phyloP scores from a whole-genome alignment of 192 early-diverging fungal genomes.

The Podila verticillata region DNA sequence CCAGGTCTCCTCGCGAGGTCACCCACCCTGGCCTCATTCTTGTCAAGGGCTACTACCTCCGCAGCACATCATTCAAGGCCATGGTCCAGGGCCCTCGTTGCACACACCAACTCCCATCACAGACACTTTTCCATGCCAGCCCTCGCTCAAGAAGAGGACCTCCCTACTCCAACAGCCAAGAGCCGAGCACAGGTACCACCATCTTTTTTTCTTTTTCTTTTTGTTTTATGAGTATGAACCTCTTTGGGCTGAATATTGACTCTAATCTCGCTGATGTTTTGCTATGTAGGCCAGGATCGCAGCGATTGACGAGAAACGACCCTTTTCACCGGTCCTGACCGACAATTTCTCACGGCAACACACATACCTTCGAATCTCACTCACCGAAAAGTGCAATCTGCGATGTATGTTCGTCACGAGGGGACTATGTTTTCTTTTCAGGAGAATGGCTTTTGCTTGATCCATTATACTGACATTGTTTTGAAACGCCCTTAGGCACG shows the following conservation, averaged over 20 bases:
- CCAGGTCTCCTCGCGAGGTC: constrained; percentile 12
- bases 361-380: constrained; percentile 92
- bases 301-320: constrained; percentile 50
- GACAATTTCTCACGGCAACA: constrained; percentile 91
- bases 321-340: constrained; percentile 58
- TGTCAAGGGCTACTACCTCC: neutral
- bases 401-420: constrained; percentile 69
- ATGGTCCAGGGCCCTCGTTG: neutral
- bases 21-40: constrained; percentile 4
- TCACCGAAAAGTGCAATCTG: constrained; percentile 96
- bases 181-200: constrained; percentile 18
- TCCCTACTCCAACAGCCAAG: constrained; percentile 5
- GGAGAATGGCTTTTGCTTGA: neutral
- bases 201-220: neutral
- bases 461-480: neutral
- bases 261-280: neutral
- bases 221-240: neutral
- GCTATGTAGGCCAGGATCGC: constrained; percentile 50
- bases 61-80: neutral
- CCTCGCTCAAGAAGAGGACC: constrained; percentile 26
- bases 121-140: constrained; percentile 34
- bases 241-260: neutral
- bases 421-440: neutral
- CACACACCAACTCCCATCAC: neutral
- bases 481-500: constrained; percentile 61